Conservation (phyloP, 768 basidiomycete genomes). For the Paxillus rubicundulus region DNA sequence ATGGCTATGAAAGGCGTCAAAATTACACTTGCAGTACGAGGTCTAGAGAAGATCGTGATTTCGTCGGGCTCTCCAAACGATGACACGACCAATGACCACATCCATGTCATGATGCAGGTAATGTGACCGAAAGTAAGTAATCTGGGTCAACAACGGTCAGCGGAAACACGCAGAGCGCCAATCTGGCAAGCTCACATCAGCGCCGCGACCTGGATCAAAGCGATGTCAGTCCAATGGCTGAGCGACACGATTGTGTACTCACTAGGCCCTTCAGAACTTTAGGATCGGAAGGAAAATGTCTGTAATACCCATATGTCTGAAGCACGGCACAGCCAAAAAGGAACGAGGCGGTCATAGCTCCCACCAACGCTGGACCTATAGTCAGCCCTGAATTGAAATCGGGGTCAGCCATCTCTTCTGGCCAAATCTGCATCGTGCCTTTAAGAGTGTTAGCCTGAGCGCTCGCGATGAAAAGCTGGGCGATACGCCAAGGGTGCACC, state of each 20-base stretch:
- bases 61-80: not conserved
- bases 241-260: not conserved
- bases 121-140: not conserved
- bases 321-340: conserved; percentile 7
- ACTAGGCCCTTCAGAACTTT: not conserved
- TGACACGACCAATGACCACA: conserved; percentile 1
- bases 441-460: not conserved
- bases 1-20: conserved; percentile 5
- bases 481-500: not conserved
- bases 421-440: not conserved
- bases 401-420: not conserved
- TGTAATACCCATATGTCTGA: conserved; percentile 5
- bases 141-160: not conserved
- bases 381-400: not conserved
- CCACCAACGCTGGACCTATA: conserved; percentile 7
- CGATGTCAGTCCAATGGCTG: not conserved
- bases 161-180: not conserved
- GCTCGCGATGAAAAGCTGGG: not conserved
- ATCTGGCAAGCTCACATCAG: not conserved
- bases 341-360: not conserved
- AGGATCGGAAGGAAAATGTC: not conserved
- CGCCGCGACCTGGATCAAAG: not conserved
- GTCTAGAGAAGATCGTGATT: conserved; percentile 6
- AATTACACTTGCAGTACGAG: conserved; percentile 3
- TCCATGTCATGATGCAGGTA: conserved; percentile 1